Percentiles rank a stretch among this genome's conserved stretches.
Evolutionary conservation across 2,329 filamentous ascomycete species (phyloP).

Genomic region (Ophiostoma himal-ulmi): DNA sequence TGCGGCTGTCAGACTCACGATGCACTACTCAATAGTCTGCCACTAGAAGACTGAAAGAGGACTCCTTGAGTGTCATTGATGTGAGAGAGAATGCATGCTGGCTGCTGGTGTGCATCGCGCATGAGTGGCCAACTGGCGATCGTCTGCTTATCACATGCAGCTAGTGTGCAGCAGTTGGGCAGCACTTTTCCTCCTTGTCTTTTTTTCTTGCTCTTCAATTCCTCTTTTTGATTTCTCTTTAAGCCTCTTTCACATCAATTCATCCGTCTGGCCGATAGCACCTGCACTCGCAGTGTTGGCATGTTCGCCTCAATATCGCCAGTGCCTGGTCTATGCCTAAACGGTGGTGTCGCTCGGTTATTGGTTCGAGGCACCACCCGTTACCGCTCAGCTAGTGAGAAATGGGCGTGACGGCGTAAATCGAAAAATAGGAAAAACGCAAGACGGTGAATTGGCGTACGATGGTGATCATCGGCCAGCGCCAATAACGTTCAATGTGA

Average conservation of each 20-base stretch:
- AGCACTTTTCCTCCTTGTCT: not conserved
- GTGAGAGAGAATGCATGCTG: not conserved
- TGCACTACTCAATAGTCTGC: slow-evolving; percentile 1
- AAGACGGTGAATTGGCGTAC: not conserved
- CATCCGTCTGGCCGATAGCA: not conserved
- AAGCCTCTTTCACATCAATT: not conserved
- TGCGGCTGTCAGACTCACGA: not conserved
- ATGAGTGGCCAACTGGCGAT: slow-evolving; percentile 2
- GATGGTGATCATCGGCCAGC: not conserved
- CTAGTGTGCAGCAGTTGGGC: not conserved
- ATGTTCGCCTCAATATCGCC: not conserved
- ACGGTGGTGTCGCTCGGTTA: not conserved
- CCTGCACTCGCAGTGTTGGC: not conserved
- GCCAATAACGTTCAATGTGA: not conserved
- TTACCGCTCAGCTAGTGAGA: slow-evolving; percentile 7
- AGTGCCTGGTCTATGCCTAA: slow-evolving; percentile 6
- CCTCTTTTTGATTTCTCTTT: not conserved
- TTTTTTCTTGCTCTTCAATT: not conserved
- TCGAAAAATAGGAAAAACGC: not conserved
- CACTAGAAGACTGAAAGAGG: slow-evolving; percentile 3
- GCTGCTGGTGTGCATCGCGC: not conserved
- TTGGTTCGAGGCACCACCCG: not conserved
- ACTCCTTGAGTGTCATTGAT: not conserved
- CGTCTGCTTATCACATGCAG: slow-evolving; percentile 1
- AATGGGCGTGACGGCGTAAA: slow-evolving; percentile 9